phyloP scores from a whole-genome alignment of 163 green algal genomes.

The Scenedesmus sp. region DNA sequence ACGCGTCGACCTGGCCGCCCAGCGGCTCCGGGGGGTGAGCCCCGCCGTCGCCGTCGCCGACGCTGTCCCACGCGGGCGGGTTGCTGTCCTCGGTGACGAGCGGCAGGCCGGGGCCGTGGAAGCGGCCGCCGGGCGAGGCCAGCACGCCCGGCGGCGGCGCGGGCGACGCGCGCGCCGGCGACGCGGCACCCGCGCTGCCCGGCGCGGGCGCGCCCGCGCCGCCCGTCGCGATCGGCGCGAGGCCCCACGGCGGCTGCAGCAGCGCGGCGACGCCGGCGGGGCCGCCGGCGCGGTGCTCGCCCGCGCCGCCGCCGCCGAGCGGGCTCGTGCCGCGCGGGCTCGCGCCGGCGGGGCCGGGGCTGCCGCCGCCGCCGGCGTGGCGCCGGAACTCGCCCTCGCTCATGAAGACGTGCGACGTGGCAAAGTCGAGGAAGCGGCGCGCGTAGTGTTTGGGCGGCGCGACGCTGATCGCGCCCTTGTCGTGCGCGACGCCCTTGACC shows the following conservation, averaged over 20 bases:
- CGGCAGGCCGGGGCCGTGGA: not conserved
- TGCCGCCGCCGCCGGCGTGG: not conserved
- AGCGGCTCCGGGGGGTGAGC: not conserved
- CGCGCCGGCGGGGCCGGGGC: not conserved
- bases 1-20: not conserved
- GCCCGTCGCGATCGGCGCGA: conserved; percentile 4
- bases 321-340: no score
- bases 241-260: not conserved
- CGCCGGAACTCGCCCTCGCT: conserved; percentile 2
- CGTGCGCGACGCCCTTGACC: conserved; percentile 75
- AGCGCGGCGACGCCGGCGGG: not conserved
- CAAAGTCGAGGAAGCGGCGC: conserved; percentile 79
- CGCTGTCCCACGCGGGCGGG: conserved; percentile 15
- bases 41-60: not conserved
- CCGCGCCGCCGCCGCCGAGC: not conserved
- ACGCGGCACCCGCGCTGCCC: no score
- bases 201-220: no score
- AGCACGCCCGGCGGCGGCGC: not conserved
- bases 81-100: conserved; percentile 25
- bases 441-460: conserved; percentile 79
- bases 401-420: conserved; percentile 46
- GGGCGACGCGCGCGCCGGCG: no score
- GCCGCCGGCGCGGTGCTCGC: not conserved
- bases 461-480: conserved; percentile 78
- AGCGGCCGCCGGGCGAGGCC: not conserved